Conservation (phyloP, 495 filamentous ascomycete species). For the Trichoderma parareesei region DNA sequence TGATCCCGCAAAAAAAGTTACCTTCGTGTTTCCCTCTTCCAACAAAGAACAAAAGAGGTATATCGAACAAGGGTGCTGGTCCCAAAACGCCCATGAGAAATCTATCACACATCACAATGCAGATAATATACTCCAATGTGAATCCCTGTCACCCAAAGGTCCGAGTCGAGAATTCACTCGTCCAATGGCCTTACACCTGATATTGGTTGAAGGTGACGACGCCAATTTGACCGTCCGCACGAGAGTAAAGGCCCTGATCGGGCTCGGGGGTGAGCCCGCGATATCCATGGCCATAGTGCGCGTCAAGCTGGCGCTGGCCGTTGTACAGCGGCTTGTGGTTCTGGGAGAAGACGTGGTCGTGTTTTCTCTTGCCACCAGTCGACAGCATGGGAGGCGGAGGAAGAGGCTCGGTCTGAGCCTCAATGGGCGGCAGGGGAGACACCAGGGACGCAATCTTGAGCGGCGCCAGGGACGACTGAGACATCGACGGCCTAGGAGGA, state of each 20-base stretch:
- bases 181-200: background rate
- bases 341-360: conserved; percentile 20
- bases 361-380: conserved; percentile 21
- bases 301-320: conserved; percentile 43
- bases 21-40: background rate
- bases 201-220: conserved; percentile 6
- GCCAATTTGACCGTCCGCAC: conserved; percentile 7
- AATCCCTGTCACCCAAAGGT: background rate
- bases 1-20: background rate
- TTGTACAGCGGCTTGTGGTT: conserved; percentile 33
- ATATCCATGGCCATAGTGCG: conserved; percentile 18
- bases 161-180: background rate
- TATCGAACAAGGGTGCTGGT: background rate
- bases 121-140: conserved; percentile 2
- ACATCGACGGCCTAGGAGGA: background rate
- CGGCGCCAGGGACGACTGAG: conserved; percentile 12
- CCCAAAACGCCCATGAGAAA: conserved; percentile 9
- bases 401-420: conserved; percentile 1
- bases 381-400: conserved; percentile 13
- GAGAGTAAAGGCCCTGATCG: background rate
- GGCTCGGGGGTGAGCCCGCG: background rate
- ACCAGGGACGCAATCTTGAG: conserved; percentile 13
- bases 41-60: conserved; percentile 1
- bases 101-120: conserved; percentile 3
- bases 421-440: conserved; percentile 9